Evolutionary conservation across 306 rosid species (phyloP).

Genomic region (Prosopis cineraria): DNA sequence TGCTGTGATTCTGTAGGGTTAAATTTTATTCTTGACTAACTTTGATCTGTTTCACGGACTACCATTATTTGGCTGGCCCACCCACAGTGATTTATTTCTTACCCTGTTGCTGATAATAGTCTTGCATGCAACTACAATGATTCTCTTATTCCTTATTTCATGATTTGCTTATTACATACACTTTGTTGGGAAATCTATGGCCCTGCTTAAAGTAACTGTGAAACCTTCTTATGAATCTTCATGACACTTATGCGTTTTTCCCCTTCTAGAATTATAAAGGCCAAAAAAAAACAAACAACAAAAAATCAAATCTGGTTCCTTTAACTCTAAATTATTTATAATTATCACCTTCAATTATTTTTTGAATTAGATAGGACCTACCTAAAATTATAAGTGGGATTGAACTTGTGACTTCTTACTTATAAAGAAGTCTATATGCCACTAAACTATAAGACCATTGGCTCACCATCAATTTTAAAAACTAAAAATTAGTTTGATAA

Average conservation of each 20-base stretch:
- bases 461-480: background rate
- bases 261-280: background rate
- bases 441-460: too few species aligned
- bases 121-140: background rate
- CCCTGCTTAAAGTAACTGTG: background rate
- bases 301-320: background rate
- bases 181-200: background rate
- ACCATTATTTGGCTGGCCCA: conserved; percentile 37
- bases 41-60: conserved; percentile 36
- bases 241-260: background rate
- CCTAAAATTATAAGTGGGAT: too few species aligned
- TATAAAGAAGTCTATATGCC: too few species aligned
- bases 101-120: background rate
- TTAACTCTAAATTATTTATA: background rate
- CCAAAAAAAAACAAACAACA: too few species aligned
- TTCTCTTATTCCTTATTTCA: background rate
- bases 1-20: background rate
- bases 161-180: background rate
- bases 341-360: background rate
- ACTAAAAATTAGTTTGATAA: background rate
- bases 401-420: too few species aligned
- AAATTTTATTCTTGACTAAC: conserved; percentile 30
- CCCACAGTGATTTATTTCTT: conserved; percentile 18
- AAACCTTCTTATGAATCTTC: background rate
- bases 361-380: too few species aligned